Evolutionary conservation across 495 filamentous ascomycete species (phyloP), one percentile per base, ranked within the genome.

Genomic region (Neurospora terricola): DNA sequence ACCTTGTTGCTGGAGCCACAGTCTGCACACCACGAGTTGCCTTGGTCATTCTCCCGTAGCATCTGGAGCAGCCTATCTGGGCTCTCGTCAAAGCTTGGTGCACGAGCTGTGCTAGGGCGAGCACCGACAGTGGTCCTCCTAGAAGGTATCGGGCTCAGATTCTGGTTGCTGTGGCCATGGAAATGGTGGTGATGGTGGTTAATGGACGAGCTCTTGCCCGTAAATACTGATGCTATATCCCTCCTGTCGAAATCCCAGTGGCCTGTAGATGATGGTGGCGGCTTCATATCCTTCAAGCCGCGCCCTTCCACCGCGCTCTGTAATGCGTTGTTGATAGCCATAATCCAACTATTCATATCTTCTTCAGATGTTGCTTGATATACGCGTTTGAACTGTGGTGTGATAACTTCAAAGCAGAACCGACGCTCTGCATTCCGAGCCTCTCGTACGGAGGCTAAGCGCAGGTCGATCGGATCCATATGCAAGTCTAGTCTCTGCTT

Each of bases 381-480:
- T 30, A 98, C 94, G 69, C 96, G 91, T 77, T 96, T 98, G 83
- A 90, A 99, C 36, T 97, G 92, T 37, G 96, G 96, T 2, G 96
- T 99, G 68, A 99, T 98, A 39, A 98, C 92, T 83, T 99, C 96
- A 78, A 98, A 99, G 81, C 95, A 98, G 83, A 99, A 99, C 18
- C 96, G 90, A 54, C 96, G 89, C 76, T 99, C 96, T 6, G 94
- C 91, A 82, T 95, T 95, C 70, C 96, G 90, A 69, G 96, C 94
- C 81, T 98, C 95, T 39, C 96, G 90, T 11, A 99, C 96, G 6
- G 96, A 98, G 23, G 96, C 96, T 88, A 98, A 94, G 37, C 94
- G 91, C 48, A 99, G 85, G 81, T 99, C 96, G 74, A 99, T 99
- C 4, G 96, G 96, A 9, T 99, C 96, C 90, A 97, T 98, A 79